Percentiles rank a stretch among this genome's conserved stretches.
Conservation (phyloP, 768 basidiomycete species). For the Naganishia vaughanmartiniae region DNA sequence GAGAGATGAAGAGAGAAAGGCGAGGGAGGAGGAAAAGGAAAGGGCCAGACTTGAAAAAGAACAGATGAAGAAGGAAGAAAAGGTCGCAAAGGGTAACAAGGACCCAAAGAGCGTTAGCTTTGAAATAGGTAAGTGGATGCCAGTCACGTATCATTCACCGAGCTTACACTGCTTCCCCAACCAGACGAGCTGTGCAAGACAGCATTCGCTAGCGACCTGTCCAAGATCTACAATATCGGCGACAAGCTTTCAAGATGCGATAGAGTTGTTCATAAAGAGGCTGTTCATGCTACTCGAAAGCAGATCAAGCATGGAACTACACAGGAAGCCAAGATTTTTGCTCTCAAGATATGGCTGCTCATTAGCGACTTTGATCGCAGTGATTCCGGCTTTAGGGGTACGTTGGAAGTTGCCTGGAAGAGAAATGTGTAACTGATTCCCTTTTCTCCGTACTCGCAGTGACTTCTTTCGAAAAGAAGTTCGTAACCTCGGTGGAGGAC, state of each 20-base stretch:
- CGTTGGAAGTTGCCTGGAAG: conserved; percentile 29
- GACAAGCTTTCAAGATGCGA: conserved; percentile 67
- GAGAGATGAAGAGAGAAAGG: conserved; percentile 13
- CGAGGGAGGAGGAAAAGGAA: conserved; percentile 23
- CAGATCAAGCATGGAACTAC: conserved; percentile 67
- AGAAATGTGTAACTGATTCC: not conserved
- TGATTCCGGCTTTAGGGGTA: conserved; percentile 61
- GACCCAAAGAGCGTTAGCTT: conserved; percentile 5
- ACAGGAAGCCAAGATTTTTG: conserved; percentile 35
- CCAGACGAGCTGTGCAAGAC: conserved; percentile 26
- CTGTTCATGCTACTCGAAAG: conserved; percentile 71
- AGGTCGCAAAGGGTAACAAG: conserved; percentile 14
- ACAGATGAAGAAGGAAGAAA: conserved; percentile 25
- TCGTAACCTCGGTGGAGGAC: conserved; percentile 74
- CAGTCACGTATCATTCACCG: not conserved
- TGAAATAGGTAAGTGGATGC: not conserved
- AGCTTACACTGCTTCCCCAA: not conserved
- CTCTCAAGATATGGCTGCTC: conserved; percentile 70
- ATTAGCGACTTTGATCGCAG: conserved; percentile 77
- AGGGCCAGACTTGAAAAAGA: conserved; percentile 7
- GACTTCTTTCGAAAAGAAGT: conserved; percentile 63
- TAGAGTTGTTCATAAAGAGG: conserved; percentile 76
- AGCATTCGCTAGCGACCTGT: conserved; percentile 18
- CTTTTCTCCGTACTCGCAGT: conserved; percentile 47
- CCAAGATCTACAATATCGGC: conserved; percentile 71